These are phyloP conservation scores for Chalciporus chontae DNA, from an alignment of 768 basidiomycete genomes.

Conservation along the genomic window DNA sequence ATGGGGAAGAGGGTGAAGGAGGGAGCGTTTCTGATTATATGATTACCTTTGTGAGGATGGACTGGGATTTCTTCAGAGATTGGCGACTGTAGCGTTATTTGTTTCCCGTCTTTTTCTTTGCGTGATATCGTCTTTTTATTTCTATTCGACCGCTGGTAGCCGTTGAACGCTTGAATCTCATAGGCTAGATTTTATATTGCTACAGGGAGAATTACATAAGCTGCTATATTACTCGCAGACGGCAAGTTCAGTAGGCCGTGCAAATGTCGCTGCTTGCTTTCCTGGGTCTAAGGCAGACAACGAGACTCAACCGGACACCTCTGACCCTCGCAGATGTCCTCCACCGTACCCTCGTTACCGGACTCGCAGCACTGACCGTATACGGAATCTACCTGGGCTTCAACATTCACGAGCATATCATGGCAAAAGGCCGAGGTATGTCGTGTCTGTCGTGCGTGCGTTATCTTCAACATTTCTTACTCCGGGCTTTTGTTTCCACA, in stretches of 20 bases:
- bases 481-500: not conserved
- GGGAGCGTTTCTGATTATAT: constrained; percentile 85
- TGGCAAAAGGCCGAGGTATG: constrained; percentile 31
- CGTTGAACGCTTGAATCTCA: not conserved
- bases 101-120: not conserved
- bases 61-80: constrained; percentile 69
- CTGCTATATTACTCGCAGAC: too few relatives aligned
- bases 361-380: constrained; percentile 25
- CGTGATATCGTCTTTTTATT: not conserved
- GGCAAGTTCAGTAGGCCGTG: not conserved
- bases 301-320: constrained; percentile 16
- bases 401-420: constrained; percentile 29
- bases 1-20: constrained; percentile 53
- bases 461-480: not conserved
- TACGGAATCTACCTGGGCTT: constrained; percentile 33
- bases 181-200: constrained; percentile 12
- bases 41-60: constrained; percentile 59
- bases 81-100: constrained; percentile 51
- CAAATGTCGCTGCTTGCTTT: constrained; percentile 28
- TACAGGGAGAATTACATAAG: constrained; percentile 1
- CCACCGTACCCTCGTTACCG: constrained; percentile 29
- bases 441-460: not conserved
- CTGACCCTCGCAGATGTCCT: constrained; percentile 28
- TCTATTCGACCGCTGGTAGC: not conserved
- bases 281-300: constrained; percentile 23